Base-by-base conservation (phyloP, 352 stramenopile genomes). In the Phytophthora hybrid region DNA sequence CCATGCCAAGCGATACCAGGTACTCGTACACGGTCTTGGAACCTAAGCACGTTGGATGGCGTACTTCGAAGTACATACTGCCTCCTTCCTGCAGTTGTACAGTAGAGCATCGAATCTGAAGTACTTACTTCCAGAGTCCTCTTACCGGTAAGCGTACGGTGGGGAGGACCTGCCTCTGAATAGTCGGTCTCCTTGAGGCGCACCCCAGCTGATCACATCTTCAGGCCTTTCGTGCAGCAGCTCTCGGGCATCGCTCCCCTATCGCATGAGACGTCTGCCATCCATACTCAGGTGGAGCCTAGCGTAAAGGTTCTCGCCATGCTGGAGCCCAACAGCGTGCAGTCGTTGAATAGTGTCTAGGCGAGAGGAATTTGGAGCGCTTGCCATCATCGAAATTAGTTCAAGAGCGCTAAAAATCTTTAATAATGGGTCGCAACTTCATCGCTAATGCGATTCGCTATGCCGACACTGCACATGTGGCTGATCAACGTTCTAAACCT, bases 281-380 rank as follows among this genome's bases (percentile, higher is more conserved):
- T 62, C 18, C 19, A 26, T 66, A 71, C 14, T 61, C 14, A 8
- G 1, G 16, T 31, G 34, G 29, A 62, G 57, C 21, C 32, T 62
- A 59, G 34, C 9, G 65, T 72, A 72, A 66, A 72, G 65, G 65
- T 62, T 32, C 53, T n/a, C 11, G 1, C 37, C 37, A 44, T 8
- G 14, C 37, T 44, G 14, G 14, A 44, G 10, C 16, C 49, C 34
- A 62, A 34, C 34, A 52, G 4, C 49, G 54, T 72, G 21, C 47
- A 62, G 65, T 63, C 21, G 65, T 71, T 41, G 47, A 66, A 11
- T 62, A 32, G 51, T 57, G 51, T 31, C 21, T 19, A 18, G 37
- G 37, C 37, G 37, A 44, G 23, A 26, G 23, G 23, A 5, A 31
- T 14, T 18, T 44, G n/a, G n/a, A n/a, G n/a, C n/a, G 11, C 37